Base-by-base conservation (phyloP, 805 yeast genomes). In the Tetrapisispora taiwanensis region DNA sequence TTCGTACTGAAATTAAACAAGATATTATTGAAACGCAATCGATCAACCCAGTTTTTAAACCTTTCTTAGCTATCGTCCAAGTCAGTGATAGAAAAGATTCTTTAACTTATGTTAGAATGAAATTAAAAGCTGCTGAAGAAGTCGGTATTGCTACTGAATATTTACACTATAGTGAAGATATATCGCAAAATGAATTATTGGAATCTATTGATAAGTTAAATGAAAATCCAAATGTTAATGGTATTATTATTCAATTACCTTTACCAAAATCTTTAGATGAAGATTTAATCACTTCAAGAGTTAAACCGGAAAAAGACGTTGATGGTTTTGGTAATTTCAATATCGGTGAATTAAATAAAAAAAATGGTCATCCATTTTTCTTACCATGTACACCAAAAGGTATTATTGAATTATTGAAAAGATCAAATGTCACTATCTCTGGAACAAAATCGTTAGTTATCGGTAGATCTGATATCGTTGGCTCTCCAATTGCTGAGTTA, bases 371-470 rank as follows among this genome's bases (percentile, higher is more conserved):
- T 31, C 95, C 97, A 28, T 66, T 70, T 48, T 89, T 87, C 65
- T 72, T 81, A 51, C 97, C 98, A 30, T 90, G 97, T 69, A 90
- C 98, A 26, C 98, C 98, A 44, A 79, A 81, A 66, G 98, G 98
- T 46, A 78, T 88, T 55, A 81, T 90, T 71, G 83, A 79, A 56
- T 69, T 90, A 57, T 72, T 90, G 57, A 76, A 82, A 54, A 73
- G 80, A 51, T 75, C 85, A 40, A 78, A 81, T 8, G 76, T 86
- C 22, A 66, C 69, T 28, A 67, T 88, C 46, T 62, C 75, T n/a
- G 97, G 97, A 45, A 77, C 85, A 54, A 74, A 74, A 49, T 95
- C 94, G 17, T 95, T 89, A 46, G 97, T 90, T 19, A 70, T 92
- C 48, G 97, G 98, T 44, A 78, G 97, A 61, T 84, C 95, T 18